These are phyloP conservation scores for Aspergillus neoniger DNA, from an alignment of 2,329 filamentous ascomycete genomes.

Conservation along the genomic window DNA sequence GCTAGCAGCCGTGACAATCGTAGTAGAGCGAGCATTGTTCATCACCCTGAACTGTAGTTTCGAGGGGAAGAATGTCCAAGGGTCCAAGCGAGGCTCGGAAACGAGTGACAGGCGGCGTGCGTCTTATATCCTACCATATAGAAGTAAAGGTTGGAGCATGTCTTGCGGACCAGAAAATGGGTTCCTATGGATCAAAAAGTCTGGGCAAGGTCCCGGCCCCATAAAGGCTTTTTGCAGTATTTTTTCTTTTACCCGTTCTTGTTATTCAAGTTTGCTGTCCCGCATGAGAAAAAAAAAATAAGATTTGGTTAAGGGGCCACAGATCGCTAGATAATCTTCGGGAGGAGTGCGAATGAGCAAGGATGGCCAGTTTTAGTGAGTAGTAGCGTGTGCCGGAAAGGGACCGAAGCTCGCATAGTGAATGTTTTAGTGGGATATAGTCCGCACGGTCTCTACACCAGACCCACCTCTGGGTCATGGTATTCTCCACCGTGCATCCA, in stretches of 20 bases:
- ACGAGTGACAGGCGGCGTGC: not conserved
- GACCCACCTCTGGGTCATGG: not conserved
- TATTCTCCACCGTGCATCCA: not conserved
- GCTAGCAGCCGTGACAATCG: slow-evolving; percentile 1
- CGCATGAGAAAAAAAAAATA: not conserved
- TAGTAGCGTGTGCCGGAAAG: slow-evolving; percentile 1
- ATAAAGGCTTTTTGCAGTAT: not conserved
- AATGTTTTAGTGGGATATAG: slow-evolving; percentile 1
- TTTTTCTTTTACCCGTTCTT: not conserved
- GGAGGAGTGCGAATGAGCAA: not conserved
- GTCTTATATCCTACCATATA: not conserved
- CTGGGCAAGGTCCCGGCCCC: slow-evolving; percentile 2
- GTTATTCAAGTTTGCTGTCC: not conserved
- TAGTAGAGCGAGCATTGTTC: slow-evolving; percentile 8
- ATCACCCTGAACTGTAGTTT: not conserved
- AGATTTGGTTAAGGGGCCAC: slow-evolving; percentile 6
- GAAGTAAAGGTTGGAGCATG: not conserved
- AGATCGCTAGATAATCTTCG: slow-evolving; percentile 2
- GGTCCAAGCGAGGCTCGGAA: not conserved
- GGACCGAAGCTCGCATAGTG: slow-evolving; percentile 2
- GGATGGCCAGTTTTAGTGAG: not conserved
- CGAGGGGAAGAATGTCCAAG: slow-evolving; percentile 1
- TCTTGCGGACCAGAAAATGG: slow-evolving; percentile 1
- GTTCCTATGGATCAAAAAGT: slow-evolving; percentile 2
- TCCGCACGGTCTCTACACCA: slow-evolving; percentile 1